Conservation (phyloP, 768 basidiomycete species). For the Leucocoprinus sp. region DNA sequence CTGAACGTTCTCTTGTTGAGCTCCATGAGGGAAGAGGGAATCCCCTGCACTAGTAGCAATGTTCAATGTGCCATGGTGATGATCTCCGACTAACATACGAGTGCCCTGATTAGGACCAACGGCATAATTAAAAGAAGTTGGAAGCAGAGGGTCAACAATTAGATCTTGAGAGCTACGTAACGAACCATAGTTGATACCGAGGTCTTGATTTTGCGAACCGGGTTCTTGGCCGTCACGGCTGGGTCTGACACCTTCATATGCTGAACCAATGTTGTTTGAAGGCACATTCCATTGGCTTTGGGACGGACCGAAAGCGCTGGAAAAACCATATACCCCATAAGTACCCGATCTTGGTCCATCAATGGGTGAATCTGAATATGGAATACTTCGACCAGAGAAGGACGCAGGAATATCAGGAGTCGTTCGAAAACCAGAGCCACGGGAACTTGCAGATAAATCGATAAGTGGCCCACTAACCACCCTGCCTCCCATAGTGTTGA, state of each 20-base stretch:
- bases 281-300: slow-evolving; percentile 12
- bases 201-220: slow-evolving; percentile 5
- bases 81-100: background rate
- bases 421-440: slow-evolving; percentile 17
- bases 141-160: background rate
- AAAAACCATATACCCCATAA: slow-evolving; percentile 4
- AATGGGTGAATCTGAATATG: slow-evolving; percentile 31
- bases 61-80: slow-evolving; percentile 6
- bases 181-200: slow-evolving; percentile 4
- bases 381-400: slow-evolving; percentile 27
- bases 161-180: slow-evolving; percentile 6
- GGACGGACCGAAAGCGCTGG: slow-evolving; percentile 13
- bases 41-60: background rate
- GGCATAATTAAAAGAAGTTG: background rate
- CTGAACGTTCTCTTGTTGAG: background rate
- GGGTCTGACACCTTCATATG: slow-evolving; percentile 2
- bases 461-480: slow-evolving; percentile 29
- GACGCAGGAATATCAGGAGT: slow-evolving; percentile 15
- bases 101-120: slow-evolving; percentile 1
- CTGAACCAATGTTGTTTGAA: background rate
- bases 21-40: background rate
- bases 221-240: slow-evolving; percentile 4
- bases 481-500: slow-evolving; percentile 44
- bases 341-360: slow-evolving; percentile 22
- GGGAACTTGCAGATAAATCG: slow-evolving; percentile 21